These are phyloP conservation scores for Vaccinium macrocarpon DNA, from an alignment of 148 eudicot species.

Conservation along the genomic window DNA sequence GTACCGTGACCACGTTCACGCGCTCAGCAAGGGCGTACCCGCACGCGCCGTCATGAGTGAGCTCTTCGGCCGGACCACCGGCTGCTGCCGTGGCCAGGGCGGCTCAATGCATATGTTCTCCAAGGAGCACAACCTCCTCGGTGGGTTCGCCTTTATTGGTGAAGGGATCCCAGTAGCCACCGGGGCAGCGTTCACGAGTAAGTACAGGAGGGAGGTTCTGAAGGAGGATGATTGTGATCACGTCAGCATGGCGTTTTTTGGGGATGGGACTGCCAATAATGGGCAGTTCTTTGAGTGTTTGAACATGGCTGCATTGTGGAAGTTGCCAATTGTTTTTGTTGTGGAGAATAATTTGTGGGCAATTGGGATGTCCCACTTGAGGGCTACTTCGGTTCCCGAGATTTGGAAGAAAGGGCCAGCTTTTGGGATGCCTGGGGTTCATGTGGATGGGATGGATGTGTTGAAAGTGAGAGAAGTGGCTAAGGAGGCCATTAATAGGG, in stretches of 20 bases:
- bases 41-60: slow-evolving; percentile 92
- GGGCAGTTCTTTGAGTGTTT: slow-evolving; percentile 97
- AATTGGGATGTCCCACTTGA: slow-evolving; percentile 95
- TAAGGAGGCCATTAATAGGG: slow-evolving; percentile 74
- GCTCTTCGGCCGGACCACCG: slow-evolving; percentile 90
- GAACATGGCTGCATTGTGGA: slow-evolving; percentile 99
- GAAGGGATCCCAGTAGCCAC: slow-evolving; percentile 96
- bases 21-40: slow-evolving; percentile 85
- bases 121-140: slow-evolving; percentile 84
- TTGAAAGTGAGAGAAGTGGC: slow-evolving; percentile 95
- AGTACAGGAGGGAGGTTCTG: slow-evolving; percentile 73
- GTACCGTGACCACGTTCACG: slow-evolving; percentile 89
- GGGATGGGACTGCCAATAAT: slow-evolving; percentile 91
- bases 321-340: slow-evolving; percentile 87
- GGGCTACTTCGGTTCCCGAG: slow-evolving; percentile 89
- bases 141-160: slow-evolving; percentile 95
- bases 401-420: slow-evolving; percentile 99
- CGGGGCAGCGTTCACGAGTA: slow-evolving; percentile 84
- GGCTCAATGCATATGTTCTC: slow-evolving; percentile 99
- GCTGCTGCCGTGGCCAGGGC: slow-evolving; percentile 96
- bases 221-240: slow-evolving; percentile 77
- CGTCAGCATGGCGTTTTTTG: slow-evolving; percentile 82
- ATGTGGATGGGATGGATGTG: slow-evolving; percentile 98
- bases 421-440: slow-evolving; percentile 93
- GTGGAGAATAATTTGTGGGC: slow-evolving; percentile 99